These are phyloP conservation scores for Penicillium desertorum DNA, from an alignment of 495 filamentous ascomycete species.

Conservation along the genomic window DNA sequence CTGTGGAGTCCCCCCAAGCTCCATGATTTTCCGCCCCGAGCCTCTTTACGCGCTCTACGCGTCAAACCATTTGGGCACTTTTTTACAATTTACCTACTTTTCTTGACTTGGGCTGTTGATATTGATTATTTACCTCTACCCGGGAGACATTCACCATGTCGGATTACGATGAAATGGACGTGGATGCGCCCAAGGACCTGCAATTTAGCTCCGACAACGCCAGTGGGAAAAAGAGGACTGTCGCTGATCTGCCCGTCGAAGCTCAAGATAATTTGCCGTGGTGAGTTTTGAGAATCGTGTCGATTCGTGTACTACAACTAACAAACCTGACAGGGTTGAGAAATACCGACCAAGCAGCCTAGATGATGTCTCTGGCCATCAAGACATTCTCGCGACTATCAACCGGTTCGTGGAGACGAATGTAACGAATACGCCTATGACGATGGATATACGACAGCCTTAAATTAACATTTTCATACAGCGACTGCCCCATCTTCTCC, in stretches of 20 bases:
- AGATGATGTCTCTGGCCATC: constrained; percentile 92
- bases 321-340: constrained; percentile 71
- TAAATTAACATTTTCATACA: constrained; percentile 28
- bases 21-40: constrained; percentile 47
- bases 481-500: constrained; percentile 91
- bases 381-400: constrained; percentile 95
- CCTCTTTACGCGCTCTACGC: constrained; percentile 50
- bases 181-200: constrained; percentile 61
- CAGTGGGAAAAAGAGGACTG: constrained; percentile 82
- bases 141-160: constrained; percentile 64
- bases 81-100: constrained; percentile 15
- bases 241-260: constrained; percentile 88
- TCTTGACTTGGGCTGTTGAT: not conserved
- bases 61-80: constrained; percentile 11
- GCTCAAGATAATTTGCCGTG: constrained; percentile 94
- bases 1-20: constrained; percentile 29
- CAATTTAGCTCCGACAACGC: constrained; percentile 56
- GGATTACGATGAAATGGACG: constrained; percentile 89
- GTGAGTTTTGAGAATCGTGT: constrained; percentile 44
- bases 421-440: constrained; percentile 40
- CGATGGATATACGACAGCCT: not conserved
- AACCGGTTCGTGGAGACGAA: constrained; percentile 95
- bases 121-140: not conserved
- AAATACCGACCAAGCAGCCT: constrained; percentile 92
- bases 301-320: constrained; percentile 2